Base-by-base conservation (phyloP, 192 early-diverging fungal genomes). In the Backusella psychrophila region DNA sequence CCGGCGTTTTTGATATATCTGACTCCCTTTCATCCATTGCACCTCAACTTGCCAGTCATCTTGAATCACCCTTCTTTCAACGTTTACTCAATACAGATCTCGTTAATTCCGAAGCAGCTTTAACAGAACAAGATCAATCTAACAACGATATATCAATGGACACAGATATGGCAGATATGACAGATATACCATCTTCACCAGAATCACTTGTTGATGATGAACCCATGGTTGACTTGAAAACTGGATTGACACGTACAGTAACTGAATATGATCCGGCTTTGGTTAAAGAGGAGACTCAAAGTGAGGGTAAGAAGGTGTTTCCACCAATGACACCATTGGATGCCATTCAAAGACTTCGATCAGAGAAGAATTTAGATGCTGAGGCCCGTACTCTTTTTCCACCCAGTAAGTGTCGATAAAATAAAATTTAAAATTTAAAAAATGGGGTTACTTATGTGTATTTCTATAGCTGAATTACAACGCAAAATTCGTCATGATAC, bases 271-370 rank as follows among this genome's bases (percentile, higher is more conserved):
- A 36, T 36, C 68, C 68, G 11, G 21, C n/a, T 23, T 26, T n/a
- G 15, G n/a, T 41, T 42, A 41, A 39, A 29, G 23, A 63, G 56
- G 56, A 63, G 14, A 63, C 9, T 29, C 56, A 26, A 29, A 63
- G 23, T 12, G 56, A 63, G 56, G 56, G 56, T 29, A 69, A 69
- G n/a, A 69, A 69, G 4, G 39, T 69, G 68, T 46, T 72, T 72
- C 75, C 78, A 29, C 78, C 78, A 41, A 80, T 80, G 78, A 75
- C 68, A 19, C 74, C 78, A 34, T 52, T 80, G 17, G 74, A 80
- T 36, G 78, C 78, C 15, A 33, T 76, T 23, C 41, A 68, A 23
- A 38, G 69, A 36, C n/a, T 76, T 14, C 75, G 75, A 9, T 17
- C 29, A 19, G 23, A 56, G 35, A 76, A 70, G 23, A 76, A 71